Conservation (phyloP, 2,329 filamentous ascomycete genomes). For the Pleoardoris graminearum region DNA sequence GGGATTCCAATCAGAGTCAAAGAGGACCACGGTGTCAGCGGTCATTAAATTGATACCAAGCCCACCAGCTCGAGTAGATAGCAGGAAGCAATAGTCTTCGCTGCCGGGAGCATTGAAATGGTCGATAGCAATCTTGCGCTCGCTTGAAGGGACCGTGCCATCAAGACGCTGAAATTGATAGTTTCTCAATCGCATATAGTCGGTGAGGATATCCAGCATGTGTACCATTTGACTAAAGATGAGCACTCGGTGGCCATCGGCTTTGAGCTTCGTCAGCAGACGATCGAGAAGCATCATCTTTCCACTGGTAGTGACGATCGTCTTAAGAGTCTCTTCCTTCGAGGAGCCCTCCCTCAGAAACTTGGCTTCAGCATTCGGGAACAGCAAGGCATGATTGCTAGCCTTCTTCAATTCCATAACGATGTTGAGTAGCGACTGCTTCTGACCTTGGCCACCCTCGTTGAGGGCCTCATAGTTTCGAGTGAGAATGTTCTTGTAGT, state of each 20-base stretch:
- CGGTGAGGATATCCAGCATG: constrained; percentile 94
- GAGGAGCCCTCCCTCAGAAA: constrained; percentile 78
- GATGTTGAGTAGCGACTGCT: constrained; percentile 93
- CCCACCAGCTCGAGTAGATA: constrained; percentile 93
- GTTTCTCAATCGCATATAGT: constrained; percentile 90
- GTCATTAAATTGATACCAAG: constrained; percentile 99
- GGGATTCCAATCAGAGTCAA: constrained; percentile 98
- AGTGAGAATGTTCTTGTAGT: constrained; percentile 98
- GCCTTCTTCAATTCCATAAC: constrained; percentile 99
- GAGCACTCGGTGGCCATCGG: constrained; percentile 90
- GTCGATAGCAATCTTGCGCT: constrained; percentile 91
- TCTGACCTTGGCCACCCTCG: constrained; percentile 85
- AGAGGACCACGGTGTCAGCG: constrained; percentile 95
- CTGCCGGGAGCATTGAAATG: constrained; percentile 98
- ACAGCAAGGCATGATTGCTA: constrained; percentile 98
- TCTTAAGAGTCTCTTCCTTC: constrained; percentile 88
- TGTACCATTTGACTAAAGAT: constrained; percentile 99
- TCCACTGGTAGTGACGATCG: constrained; percentile 92
- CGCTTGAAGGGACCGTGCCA: constrained; percentile 86
- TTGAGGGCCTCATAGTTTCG: constrained; percentile 95
- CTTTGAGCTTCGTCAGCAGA: constrained; percentile 89
- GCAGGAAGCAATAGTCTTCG: constrained; percentile 92
- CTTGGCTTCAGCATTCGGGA: constrained; percentile 87
- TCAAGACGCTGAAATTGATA: constrained; percentile 95
- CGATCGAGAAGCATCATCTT: constrained; percentile 99